Percentiles rank a stretch among this genome's conserved stretches.
phyloP scores from a whole-genome alignment of 306 rosid genomes.

The Lagenaria siceraria region DNA sequence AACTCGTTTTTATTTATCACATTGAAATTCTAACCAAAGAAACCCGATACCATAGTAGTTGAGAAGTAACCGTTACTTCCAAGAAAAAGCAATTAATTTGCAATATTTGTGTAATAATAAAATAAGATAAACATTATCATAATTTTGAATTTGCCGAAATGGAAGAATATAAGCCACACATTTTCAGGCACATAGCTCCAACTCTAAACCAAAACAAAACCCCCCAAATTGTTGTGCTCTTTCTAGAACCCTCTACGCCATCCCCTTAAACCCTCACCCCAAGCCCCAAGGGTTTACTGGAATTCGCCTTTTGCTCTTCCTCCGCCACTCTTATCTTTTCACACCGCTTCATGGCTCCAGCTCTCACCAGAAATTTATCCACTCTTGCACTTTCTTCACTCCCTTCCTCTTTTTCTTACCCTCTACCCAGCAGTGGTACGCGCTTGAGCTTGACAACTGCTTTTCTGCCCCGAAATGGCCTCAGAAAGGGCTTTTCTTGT shows the following conservation, averaged over 20 bases:
- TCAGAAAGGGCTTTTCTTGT: constrained; percentile 22
- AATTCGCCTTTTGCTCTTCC: not conserved
- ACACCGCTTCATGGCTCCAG: constrained; percentile 55
- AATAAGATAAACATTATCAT: not conserved
- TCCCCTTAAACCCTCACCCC: constrained; percentile 22
- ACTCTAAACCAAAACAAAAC: not conserved
- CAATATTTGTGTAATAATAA: not conserved
- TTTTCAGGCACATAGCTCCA: constrained; percentile 13
- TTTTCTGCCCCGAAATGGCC: constrained; percentile 41
- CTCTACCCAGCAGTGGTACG: constrained; percentile 16
- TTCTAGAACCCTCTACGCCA: constrained; percentile 37
- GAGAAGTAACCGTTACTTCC: not conserved
- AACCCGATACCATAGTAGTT: no score
- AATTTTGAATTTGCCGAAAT: constrained; percentile 12
- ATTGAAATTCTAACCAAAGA: no score
- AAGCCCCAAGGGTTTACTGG: constrained; percentile 17
- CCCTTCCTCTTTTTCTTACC: constrained; percentile 42
- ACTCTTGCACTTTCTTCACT: constrained; percentile 46
- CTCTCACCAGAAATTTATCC: constrained; percentile 47
- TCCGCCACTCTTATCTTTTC: not conserved
- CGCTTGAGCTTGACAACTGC: constrained; percentile 29
- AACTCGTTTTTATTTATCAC: no score
- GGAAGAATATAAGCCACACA: constrained; percentile 32
- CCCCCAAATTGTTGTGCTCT: not conserved
- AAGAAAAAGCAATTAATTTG: constrained; percentile 1